phyloP scores from a whole-genome alignment of 2,329 filamentous ascomycete species.

The Cytospora piceae region DNA sequence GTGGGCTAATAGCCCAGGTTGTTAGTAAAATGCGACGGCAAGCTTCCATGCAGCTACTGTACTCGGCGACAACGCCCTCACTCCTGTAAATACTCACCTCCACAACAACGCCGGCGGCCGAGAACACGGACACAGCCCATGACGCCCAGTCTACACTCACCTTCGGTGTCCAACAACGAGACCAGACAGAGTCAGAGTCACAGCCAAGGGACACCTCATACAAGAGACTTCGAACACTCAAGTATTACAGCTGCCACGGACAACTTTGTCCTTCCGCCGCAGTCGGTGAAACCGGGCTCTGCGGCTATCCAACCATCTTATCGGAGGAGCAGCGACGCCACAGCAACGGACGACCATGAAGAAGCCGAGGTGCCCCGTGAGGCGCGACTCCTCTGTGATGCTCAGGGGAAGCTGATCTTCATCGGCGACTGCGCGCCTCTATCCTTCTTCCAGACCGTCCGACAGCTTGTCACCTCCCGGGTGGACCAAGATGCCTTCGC shows the following conservation, averaged over 20 bases:
- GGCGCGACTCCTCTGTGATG: constrained; percentile 54
- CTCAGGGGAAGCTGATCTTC: constrained; percentile 58
- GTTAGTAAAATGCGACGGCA: constrained; percentile 55
- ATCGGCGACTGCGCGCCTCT: constrained; percentile 60
- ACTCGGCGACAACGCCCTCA: constrained; percentile 47
- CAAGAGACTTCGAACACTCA: constrained; percentile 11
- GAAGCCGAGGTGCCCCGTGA: constrained; percentile 60
- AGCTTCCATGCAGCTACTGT: constrained; percentile 57
- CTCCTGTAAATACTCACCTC: constrained; percentile 53
- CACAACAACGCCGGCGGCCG: constrained; percentile 42
- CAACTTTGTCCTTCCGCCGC: constrained; percentile 6
- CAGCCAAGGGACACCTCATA: constrained; percentile 12
- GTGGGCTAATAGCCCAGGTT: constrained; percentile 1
- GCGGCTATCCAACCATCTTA: constrained; percentile 13
- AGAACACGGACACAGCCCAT: constrained; percentile 32
- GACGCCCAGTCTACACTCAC: constrained; percentile 30
- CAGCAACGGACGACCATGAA: constrained; percentile 40
- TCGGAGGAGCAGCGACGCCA: constrained; percentile 39
- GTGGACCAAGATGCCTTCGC: constrained; percentile 56
- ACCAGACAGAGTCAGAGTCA: constrained; percentile 14
- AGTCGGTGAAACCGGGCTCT: constrained; percentile 9
- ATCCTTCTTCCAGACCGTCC: constrained; percentile 59
- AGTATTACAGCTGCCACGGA: constrained; percentile 19
- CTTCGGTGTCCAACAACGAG: constrained; percentile 17
- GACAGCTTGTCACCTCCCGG: constrained; percentile 53